Percentiles rank a stretch among this genome's conserved stretches.
Conservation (phyloP, 1,284 basidiomycete genomes). For the Porodaedalea pini region DNA sequence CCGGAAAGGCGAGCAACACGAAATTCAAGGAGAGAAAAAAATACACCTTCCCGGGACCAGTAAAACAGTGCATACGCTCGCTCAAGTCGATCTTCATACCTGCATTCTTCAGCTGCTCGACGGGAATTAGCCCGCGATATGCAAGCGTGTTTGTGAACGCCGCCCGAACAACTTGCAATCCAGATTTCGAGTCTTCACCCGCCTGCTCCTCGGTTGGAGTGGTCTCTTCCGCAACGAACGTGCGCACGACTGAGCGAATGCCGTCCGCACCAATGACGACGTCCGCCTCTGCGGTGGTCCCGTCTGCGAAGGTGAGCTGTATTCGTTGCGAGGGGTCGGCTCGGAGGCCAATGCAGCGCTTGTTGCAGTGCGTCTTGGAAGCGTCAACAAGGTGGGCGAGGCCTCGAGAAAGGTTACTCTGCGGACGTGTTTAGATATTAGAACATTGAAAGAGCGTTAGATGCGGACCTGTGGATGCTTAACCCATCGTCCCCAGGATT, state of each 20-base stretch:
- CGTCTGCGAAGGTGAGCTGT: constrained; percentile 43
- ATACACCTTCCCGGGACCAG: constrained; percentile 43
- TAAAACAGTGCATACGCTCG: constrained; percentile 37
- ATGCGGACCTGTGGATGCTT: constrained; percentile 40
- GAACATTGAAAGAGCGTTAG: background rate
- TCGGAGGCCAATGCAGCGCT: constrained; percentile 37
- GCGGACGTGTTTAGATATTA: background rate
- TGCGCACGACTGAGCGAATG: constrained; percentile 44
- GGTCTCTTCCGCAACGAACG: constrained; percentile 30
- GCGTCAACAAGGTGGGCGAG: constrained; percentile 43
- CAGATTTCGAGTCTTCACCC: too few species aligned
- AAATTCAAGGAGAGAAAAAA: background rate
- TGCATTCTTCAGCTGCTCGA: constrained; percentile 35
- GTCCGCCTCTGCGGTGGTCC: constrained; percentile 44
- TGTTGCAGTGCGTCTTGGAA: constrained; percentile 43
- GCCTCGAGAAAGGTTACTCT: constrained; percentile 50
- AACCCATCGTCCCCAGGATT: constrained; percentile 35
- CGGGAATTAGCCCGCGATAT: constrained; percentile 43
- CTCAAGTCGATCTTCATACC: constrained; percentile 42
- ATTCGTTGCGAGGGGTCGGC: constrained; percentile 17
- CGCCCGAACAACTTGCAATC: constrained; percentile 22
- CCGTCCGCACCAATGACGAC: constrained; percentile 55
- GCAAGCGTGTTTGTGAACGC: constrained; percentile 43
- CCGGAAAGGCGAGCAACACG: background rate
- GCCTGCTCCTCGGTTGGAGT: constrained; percentile 10